Evolutionary conservation across 371 early-diverging fungal genomes (phyloP), one percentile per base, ranked within the genome.

Genomic region (Edhazardia aedis): DNA sequence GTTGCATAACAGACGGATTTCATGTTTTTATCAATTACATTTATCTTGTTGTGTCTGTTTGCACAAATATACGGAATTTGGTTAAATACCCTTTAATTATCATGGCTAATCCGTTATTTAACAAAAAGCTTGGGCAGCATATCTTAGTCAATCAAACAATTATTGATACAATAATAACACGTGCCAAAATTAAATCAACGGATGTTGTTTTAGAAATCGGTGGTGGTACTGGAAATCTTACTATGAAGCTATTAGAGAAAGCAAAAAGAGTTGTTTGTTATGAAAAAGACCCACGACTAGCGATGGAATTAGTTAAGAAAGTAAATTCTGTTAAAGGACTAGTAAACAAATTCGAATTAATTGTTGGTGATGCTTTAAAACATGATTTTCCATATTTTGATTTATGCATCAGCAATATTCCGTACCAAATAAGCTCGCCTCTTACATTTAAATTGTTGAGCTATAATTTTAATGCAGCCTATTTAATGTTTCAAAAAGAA

Each of bases 201-300:
- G 98, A 96, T 70, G 80, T 79, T 1, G 90, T 93, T 4, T 78
- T 96, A 18, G 98, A 96, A 78, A 81, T 96, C 48, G 98, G 95
- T 70, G 93, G 92, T 7, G 98, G 98, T 76, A 96, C 94, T n/a
- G 98, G 98, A 70, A 94, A 91, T 74, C 78, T 96, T 65, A 90
- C 93, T 4, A 80, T 93, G 29, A 83, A 85, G 72, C 85, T 95
- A 50, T 76, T 96, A 45, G 82, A 81, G 51, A 80, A 83, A 56
- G 83, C 84, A 53, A 93, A 93, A 67, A 86, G 82, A 74, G 85
- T 71, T 27, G 43, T 88, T 9, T 53, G 59, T 30, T 58, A 64
- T 23, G 98, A 96, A 77, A 84, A 82, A 72, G 95, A 96, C 75
- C 84, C 85, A 47, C 79, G 91, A 59, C 72, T 96, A 61, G 94